These are phyloP conservation scores for Eucalyptus decipiens DNA, from an alignment of 345 rosid species.

Conservation along the genomic window DNA sequence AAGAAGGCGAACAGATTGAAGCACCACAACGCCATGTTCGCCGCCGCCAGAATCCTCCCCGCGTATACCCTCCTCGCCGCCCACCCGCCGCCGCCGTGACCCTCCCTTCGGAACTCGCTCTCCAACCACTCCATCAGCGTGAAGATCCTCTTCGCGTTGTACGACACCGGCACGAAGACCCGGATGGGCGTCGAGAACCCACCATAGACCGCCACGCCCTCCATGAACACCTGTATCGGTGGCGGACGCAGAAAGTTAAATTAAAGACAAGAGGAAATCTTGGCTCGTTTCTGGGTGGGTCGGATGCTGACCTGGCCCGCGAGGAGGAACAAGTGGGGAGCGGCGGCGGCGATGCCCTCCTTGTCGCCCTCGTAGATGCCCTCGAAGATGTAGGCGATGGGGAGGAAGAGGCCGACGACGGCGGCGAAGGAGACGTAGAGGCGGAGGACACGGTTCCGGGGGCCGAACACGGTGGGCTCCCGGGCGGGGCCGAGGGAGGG, in stretches of 20 bases:
- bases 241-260: background rate
- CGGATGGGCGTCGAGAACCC: conserved; percentile 60
- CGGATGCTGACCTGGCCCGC: conserved; percentile 36
- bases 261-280: background rate
- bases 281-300: background rate
- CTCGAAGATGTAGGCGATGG: conserved; percentile 57
- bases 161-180: conserved; percentile 68
- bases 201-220: conserved; percentile 54
- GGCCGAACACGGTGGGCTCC: conserved; percentile 25
- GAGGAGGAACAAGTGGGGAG: conserved; percentile 73
- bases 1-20: conserved; percentile 80
- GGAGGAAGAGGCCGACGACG: conserved; percentile 50
- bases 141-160: conserved; percentile 59
- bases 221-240: conserved; percentile 75
- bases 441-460: conserved; percentile 25
- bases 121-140: conserved; percentile 59
- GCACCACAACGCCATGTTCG: conserved; percentile 72
- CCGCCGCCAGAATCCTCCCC: conserved; percentile 58
- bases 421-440: conserved; percentile 37
- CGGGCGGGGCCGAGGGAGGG: conserved; percentile 13
- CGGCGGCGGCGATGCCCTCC: conserved; percentile 60
- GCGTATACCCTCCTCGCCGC: conserved; percentile 27
- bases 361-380: conserved; percentile 68
- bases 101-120: conserved; percentile 23
- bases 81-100: background rate